phyloP scores from a whole-genome alignment of 768 basidiomycete species.

The Russula olivacea region DNA sequence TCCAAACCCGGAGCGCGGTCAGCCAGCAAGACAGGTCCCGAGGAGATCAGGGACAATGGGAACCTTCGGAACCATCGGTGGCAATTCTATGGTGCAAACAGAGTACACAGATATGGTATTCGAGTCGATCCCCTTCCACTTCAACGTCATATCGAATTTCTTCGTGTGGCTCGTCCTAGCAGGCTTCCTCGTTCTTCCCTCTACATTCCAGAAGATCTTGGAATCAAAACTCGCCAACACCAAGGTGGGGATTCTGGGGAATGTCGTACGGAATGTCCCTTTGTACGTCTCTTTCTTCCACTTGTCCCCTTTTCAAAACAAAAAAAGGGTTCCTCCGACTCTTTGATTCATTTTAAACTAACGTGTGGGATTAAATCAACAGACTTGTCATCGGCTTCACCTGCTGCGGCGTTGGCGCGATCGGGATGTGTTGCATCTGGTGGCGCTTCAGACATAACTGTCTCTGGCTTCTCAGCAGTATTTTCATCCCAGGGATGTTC shows the following conservation, averaged over 20 bases:
- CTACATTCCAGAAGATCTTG: constrained; percentile 10
- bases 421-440: constrained; percentile 17
- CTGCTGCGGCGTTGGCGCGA: constrained; percentile 13
- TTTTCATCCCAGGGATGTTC: constrained; percentile 14
- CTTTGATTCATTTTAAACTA: not conserved
- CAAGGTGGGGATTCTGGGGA: no score
- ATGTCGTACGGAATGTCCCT: constrained; percentile 1
- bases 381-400: constrained; percentile 13
- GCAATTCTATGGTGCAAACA: not conserved
- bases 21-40: not conserved
- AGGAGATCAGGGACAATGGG: not conserved
- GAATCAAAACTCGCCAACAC: not conserved
- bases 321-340: not conserved
- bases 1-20: not conserved
- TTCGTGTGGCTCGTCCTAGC: constrained; percentile 21
- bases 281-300: constrained; percentile 9
- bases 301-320: not conserved
- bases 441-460: constrained; percentile 14
- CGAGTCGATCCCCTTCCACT: not conserved
- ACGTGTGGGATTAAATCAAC: not conserved
- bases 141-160: constrained; percentile 6
- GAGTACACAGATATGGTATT: constrained; percentile 16
- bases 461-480: constrained; percentile 13
- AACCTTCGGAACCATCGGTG: not conserved
- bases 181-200: constrained; percentile 19